Base-by-base conservation (phyloP, 139 green algal species). In the Chlorella sp. region DNA sequence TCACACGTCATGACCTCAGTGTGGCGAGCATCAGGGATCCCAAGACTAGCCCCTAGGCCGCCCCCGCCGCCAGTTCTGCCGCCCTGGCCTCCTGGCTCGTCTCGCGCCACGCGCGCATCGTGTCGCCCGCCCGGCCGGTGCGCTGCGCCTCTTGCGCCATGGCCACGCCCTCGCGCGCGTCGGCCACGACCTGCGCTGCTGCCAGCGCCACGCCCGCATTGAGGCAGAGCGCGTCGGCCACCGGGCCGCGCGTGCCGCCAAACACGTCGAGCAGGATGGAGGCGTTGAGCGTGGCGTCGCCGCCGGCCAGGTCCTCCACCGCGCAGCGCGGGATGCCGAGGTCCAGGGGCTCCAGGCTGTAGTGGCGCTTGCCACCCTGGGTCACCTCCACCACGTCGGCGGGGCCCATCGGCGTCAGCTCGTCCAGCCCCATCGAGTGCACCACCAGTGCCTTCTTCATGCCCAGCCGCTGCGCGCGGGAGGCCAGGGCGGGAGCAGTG, bases 341-440 rank as follows among this genome's bases (percentile, higher is more conserved):
- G 61, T 98, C 91, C 61, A 79, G 67, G 0, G 93, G 91, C 29
- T 96, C 89, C 42, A 97, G 79, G 5, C 3, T 67, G 83, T 93
- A 93, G 38, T 59, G 53, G 21, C 74, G 76, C 50, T 79, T 84
- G 33, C 78, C 68, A 15, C 80, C 73, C 43, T 74, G 76, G 29
- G 82, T 86, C 19, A 97, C 87, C 82, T 99, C 95, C 77, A 98
- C 81, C 55, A 99, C 88, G 55, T 96, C 87, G 4, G 95, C 94
- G 2, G 88, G 87, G 0, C 89, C 94, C 88, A 98, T 93, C 61
- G 96, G 96, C 1, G 96, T 99, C 31, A 99, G 88, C 92, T 99
- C 96, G 82, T 99, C 96, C 75, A 99, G 84, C 1, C 95, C 95
- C 76, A 88, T 86, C 33, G 85, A 94, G 89, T 99, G 94, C 55